Evolutionary conservation across 2,329 filamentous ascomycete genomes (phyloP), one percentile per base, ranked within the genome.

Genomic region (Colletotrichum caudatum): DNA sequence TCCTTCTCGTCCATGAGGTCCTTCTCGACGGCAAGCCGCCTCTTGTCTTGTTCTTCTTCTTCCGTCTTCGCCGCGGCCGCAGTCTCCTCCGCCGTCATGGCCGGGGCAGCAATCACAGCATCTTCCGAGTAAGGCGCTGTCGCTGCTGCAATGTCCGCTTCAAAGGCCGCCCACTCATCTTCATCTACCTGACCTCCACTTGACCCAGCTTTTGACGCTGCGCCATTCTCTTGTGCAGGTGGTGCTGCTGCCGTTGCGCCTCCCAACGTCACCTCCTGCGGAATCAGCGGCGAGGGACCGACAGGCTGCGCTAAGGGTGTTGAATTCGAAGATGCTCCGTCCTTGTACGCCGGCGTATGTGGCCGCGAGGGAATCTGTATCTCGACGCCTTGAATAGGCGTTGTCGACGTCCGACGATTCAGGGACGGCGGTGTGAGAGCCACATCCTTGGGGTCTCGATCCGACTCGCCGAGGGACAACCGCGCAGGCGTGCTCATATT

Each of bases 81-180:
- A 0, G 92, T 75, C 76, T 94, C 88, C 5, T 89, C 88, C 0
- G 89, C 87, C 2, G 89, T 89, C 78, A 94, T 84, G 3, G 91
- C 91, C 0, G 91, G 90, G 0, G 92, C 92, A 1, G 88, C 90
- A 74, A 94, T 93, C 3, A 90, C 88, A 8, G 89, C 90, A 69
- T 87, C 85, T 53, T 81, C 78, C 29, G 79, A 76, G 73, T 81
- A 81, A 2, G 82, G 76, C 2, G 77, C 77, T 37, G 79, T 75
- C 33, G 83, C 78, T 39, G 83, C 82, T 23, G 90, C 92, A 66
- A 97, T 90, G 65, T 97, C 93, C 3, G 93, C 92, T 79, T 97
- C 92, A 78, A 97, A 97, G 11, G 93, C 93, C 2, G 93, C 92
- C 93, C 93, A 96, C 81, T 96, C 93, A 65, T 91, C 89, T 77